A percentile compares a stretch with the other conserved stretches of the same genome.
phyloP scores from a whole-genome alignment of 106 monocot species.

The Dioscorea alata region DNA sequence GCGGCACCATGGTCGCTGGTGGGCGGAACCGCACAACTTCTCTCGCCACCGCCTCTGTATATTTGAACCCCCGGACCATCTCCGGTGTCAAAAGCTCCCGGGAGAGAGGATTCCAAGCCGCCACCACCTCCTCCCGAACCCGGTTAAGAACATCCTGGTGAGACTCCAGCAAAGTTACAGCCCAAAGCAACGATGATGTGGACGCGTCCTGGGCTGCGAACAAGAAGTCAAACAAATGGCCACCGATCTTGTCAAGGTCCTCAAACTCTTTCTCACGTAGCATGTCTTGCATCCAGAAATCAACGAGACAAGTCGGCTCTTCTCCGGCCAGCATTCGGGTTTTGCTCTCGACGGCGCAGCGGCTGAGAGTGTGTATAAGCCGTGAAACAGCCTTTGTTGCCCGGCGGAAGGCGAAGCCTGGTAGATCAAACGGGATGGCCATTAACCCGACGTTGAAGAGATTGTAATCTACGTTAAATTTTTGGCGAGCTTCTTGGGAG shows the following conservation, averaged over 20 bases:
- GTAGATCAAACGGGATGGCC: slow-evolving; percentile 76
- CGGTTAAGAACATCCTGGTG: slow-evolving; percentile 62
- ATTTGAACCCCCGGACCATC: slow-evolving; percentile 44
- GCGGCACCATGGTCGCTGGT: slow-evolving; percentile 92
- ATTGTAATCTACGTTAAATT: slow-evolving; percentile 74
- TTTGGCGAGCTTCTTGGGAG: slow-evolving; percentile 18
- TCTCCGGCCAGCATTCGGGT: slow-evolving; percentile 35
- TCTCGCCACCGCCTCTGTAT: slow-evolving; percentile 71
- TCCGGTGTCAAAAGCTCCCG: slow-evolving; percentile 52
- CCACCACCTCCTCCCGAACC: slow-evolving; percentile 61
- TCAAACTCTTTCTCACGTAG: slow-evolving; percentile 10
- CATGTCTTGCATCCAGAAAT: slow-evolving; percentile 85
- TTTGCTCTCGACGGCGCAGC: slow-evolving; percentile 58
- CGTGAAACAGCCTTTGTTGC: slow-evolving; percentile 59
- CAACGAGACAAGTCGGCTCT: slow-evolving; percentile 66
- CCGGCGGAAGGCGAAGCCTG: slow-evolving; percentile 79
- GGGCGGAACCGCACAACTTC: slow-evolving; percentile 82
- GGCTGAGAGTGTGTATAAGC: slow-evolving; percentile 39
- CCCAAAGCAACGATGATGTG: slow-evolving; percentile 95
- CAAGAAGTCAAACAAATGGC: slow-evolving; percentile 90
- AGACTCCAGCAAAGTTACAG: slow-evolving; percentile 69
- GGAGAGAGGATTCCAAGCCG: slow-evolving; percentile 50
- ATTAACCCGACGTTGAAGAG: slow-evolving; percentile 90
- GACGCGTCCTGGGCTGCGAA: slow-evolving; percentile 96
- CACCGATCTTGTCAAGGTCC: slow-evolving; percentile 44